These are phyloP conservation scores for Phaeosphaeriaceae sp. DNA, from an alignment of 2,329 filamentous ascomycete genomes.

Conservation along the genomic window DNA sequence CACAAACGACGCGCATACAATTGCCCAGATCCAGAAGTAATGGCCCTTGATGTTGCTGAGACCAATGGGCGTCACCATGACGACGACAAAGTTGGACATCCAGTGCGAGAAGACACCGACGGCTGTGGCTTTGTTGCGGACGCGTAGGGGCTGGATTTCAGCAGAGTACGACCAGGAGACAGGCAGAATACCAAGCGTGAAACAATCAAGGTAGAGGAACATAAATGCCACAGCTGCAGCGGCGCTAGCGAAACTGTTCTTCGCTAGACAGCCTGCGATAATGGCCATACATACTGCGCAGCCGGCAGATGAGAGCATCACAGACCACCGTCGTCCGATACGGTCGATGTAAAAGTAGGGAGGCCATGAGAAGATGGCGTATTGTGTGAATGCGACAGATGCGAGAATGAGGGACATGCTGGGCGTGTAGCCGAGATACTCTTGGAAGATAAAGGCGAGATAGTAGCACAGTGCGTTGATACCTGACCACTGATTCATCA, in stretches of 20 bases:
- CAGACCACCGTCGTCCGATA: slow-evolving; percentile 49
- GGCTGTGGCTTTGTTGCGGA: slow-evolving; percentile 57
- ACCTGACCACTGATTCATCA: slow-evolving; percentile 50
- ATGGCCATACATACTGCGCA: slow-evolving; percentile 45
- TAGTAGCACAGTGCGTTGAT: slow-evolving; percentile 47
- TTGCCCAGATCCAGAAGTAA: slow-evolving; percentile 60
- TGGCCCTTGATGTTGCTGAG: slow-evolving; percentile 43
- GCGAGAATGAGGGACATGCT: slow-evolving; percentile 39
- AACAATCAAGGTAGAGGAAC: slow-evolving; percentile 30
- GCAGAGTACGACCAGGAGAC: slow-evolving; percentile 59
- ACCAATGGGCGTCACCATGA: slow-evolving; percentile 58
- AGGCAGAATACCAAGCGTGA: slow-evolving; percentile 28
- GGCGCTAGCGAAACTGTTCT: slow-evolving; percentile 30
- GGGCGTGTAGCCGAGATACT: slow-evolving; percentile 41
- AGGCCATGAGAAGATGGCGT: slow-evolving; percentile 50
- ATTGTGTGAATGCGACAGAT: slow-evolving; percentile 53
- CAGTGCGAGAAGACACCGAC: slow-evolving; percentile 58
- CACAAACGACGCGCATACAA: slow-evolving; percentile 57
- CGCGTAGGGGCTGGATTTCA: slow-evolving; percentile 58
- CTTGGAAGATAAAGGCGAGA: slow-evolving; percentile 46
- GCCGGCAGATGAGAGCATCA: slow-evolving; percentile 34
- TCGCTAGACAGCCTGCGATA: slow-evolving; percentile 39
- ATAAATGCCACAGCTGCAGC: slow-evolving; percentile 51
- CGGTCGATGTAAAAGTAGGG: slow-evolving; percentile 55
- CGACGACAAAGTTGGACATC: slow-evolving; percentile 57